These are phyloP conservation scores for Silene conica DNA, from an alignment of 148 eudicot genomes.

Conservation along the genomic window DNA sequence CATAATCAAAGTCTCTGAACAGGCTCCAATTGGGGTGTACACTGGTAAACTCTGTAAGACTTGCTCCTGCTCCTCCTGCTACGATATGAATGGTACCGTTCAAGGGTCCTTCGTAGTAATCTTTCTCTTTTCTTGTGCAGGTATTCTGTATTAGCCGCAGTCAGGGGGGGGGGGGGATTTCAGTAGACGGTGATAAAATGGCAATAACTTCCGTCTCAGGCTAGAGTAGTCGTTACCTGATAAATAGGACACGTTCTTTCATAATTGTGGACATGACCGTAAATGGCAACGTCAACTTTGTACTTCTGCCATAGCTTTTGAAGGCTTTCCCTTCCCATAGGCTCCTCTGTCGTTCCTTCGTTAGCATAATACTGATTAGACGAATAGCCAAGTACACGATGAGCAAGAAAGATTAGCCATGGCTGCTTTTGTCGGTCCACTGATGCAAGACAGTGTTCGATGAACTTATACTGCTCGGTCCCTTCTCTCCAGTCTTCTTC, in stretches of 20 bases:
- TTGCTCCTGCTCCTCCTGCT: conserved; percentile 87
- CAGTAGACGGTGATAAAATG: neutral
- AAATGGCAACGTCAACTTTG: conserved; percentile 81
- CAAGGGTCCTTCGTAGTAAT: conserved; percentile 50
- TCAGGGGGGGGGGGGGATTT: neutral
- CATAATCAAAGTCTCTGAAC: conserved; percentile 70
- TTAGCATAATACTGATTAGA: conserved; percentile 46
- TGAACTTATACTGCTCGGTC: conserved; percentile 74
- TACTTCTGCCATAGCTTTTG: conserved; percentile 93
- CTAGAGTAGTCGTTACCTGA: no score
- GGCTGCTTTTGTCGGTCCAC: conserved; percentile 89
- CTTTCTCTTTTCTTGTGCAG: conserved; percentile 67
- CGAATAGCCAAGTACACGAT: conserved; percentile 88
- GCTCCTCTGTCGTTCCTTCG: conserved; percentile 77
- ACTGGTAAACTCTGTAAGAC: conserved; percentile 49
- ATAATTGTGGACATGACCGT: conserved; percentile 81
- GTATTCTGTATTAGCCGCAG: conserved; percentile 42
- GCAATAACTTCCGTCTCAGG: no score
- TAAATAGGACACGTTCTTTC: conserved; percentile 94
- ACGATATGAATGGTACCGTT: conserved; percentile 76
- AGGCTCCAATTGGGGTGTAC: conserved; percentile 66
- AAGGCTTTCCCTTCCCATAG: conserved; percentile 95
- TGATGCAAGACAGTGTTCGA: conserved; percentile 79
- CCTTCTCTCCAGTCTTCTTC: conserved; percentile 97
- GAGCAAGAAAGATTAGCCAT: conserved; percentile 87